Evolutionary conservation across 306 rosid species (phyloP), one percentile per base, ranked within the genome.

Genomic region (Adenanthera pavonina): DNA sequence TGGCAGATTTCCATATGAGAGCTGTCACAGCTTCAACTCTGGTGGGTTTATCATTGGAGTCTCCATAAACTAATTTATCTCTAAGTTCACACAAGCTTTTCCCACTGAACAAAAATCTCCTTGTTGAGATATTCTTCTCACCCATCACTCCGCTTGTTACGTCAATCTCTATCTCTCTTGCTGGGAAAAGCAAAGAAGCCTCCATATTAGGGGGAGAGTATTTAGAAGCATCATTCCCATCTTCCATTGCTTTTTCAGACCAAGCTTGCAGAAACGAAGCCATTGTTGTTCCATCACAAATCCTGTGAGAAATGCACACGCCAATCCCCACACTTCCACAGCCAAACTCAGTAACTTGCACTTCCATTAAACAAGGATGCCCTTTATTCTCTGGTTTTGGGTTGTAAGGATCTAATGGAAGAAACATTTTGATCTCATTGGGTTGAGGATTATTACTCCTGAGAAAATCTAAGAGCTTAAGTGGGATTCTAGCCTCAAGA

Each of bases 271-370:
- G 35, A 3, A 80, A 70, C 0, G 79, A 48, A 8, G 33, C 35
- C 3, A n/a, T 3, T 0, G 79, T 38, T 47, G 74, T 10, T 0
- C 57, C 84, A 62, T 80, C 79, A 13, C 67, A 73, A 6, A 80
- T 16, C 74, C 16, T 78, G 80, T 83, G 86, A 7, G 72, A 73
- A 34, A 78, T 19, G 72, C 2, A 5, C 30, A 25, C 30, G 30
- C 30, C 30, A 25, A 25, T 25, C 30, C 30, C 30, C 30, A 25
- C 30, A 25, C 71, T 69, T 0, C 87, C 87, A 34, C 87, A 84
- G 0, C 3, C 49, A 59, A 84, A 75, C 6, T 75, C 53, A 19
- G 15, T 76, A 14, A 75, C 40, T 5, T 80, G 71, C 49, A 79
- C 17, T 0, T 25, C 71, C 68, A 79, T 17, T 5, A 20, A 9